Base-by-base conservation (phyloP, 306 rosid genomes). In the Rosa chinensis region DNA sequence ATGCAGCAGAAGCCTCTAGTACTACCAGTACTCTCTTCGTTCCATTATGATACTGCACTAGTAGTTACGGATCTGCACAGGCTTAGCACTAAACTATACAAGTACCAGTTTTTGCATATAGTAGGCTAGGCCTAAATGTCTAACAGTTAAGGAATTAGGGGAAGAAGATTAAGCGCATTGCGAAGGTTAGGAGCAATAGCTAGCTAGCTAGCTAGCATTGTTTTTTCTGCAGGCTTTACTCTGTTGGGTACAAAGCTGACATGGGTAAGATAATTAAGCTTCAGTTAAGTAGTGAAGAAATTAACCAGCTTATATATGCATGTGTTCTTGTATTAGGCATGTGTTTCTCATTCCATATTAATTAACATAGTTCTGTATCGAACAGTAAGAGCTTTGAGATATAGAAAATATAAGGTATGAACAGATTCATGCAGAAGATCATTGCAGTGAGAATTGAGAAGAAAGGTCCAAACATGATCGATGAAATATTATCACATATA, bases 331-430 rank as follows among this genome's bases (percentile, higher is more conserved):
- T 43, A 43, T 69, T n/a, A 69, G 56, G 43, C 78, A 75, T 75
- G 70, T 59, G 70, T 58, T 58, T 58, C 69, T 8, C 18, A 75
- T 43, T 74, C 44, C 56, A 44, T 43, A 59, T 58, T 53, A n/a
- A 75, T 59, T 59, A 58, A 74, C 21, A 20, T 56, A 6, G 0
- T 64, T 16, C 40, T 74, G 53, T 63, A 40, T 74, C 40, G 53
- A n/a, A 6, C 39, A 39, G 42, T 42, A 44, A 20, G 39, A 48
- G 37, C 3, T 28, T 20, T 14, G 32, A 8, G 25, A 43, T 40
- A 53, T 40, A 56, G 40, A 47, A 40, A 49, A 20, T 53, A 20
- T 35, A 52, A 1, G 28, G 11, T 6, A 50, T 20, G 48, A 20
- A 72, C 58, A 50, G 44, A 72, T 18, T 28, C 13, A 28, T 47